phyloP scores from a whole-genome alignment of 352 stramenopile genomes.

The Blastocystis sp. region DNA sequence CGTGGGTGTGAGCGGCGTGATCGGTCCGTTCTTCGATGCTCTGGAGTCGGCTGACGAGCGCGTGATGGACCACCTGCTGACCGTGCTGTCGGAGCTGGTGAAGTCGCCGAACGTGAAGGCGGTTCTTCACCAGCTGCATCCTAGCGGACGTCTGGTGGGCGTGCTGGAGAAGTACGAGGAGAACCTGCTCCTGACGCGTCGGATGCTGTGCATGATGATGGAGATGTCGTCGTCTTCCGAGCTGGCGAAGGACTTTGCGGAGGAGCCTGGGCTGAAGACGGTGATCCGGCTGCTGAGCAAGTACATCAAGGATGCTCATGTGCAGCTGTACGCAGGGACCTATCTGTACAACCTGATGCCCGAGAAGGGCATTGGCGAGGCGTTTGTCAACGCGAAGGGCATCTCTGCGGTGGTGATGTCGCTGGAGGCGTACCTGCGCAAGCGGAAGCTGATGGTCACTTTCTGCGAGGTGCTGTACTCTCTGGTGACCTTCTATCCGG shows the following conservation, averaged over 20 bases:
- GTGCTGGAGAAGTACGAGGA: constrained; percentile 3
- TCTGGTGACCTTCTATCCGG: constrained; percentile 3
- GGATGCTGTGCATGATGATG: constrained; percentile 37
- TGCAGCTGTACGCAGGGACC: neutral
- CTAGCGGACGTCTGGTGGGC: neutral
- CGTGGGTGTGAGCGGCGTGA: constrained; percentile 26
- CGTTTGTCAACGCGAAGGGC: neutral
- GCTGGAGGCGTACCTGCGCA: constrained; percentile 3
- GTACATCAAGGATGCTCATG: constrained; percentile 21
- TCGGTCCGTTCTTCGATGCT: constrained; percentile 33
- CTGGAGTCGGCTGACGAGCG: neutral
- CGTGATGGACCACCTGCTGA: neutral
- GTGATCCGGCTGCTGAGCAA: constrained; percentile 21
- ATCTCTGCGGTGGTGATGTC: neutral
- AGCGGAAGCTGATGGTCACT: constrained; percentile 32
- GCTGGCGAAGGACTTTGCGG: constrained; percentile 23
- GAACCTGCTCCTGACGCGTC: neutral
- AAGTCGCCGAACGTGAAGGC: constrained; percentile 34
- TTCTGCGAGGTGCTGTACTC: constrained; percentile 50
- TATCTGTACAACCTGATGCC: constrained; percentile 49
- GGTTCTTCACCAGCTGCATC: constrained; percentile 47
- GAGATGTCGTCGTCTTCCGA: constrained; percentile 24
- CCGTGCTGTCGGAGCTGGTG: constrained; percentile 31
- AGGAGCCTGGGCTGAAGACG: constrained; percentile 5
- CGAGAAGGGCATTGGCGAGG: neutral